Percentiles rank a stretch among this genome's conserved stretches.
Evolutionary conservation across 768 basidiomycete species (phyloP).

Genomic region (Hemileccinum rubropunctum): DNA sequence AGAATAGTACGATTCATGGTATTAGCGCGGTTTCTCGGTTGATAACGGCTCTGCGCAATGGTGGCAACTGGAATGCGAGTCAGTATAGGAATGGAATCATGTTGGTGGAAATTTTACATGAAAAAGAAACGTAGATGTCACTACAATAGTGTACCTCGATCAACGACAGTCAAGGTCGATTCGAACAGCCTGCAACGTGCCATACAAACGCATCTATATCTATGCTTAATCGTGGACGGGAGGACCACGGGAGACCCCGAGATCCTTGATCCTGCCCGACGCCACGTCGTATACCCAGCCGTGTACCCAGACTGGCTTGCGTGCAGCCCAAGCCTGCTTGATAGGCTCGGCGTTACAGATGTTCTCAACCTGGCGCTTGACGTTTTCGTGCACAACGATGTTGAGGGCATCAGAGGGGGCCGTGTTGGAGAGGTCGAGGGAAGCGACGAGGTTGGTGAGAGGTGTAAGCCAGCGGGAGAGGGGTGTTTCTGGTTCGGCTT

Average conservation of each 20-base stretch:
- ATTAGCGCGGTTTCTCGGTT: too few species aligned
- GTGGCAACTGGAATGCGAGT: too few species aligned
- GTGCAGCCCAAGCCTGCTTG: constrained; percentile 40
- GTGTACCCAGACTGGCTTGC: constrained; percentile 53
- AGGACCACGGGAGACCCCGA: constrained; percentile 41
- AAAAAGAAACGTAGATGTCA: too few species aligned
- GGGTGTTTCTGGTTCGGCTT: constrained; percentile 35
- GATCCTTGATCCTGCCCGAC: constrained; percentile 57
- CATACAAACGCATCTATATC: too few species aligned
- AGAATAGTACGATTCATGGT: too few species aligned
- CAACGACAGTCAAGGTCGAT: too few species aligned
- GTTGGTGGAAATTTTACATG: too few species aligned
- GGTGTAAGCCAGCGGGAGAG: constrained; percentile 74
- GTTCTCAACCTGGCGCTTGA: constrained; percentile 53
- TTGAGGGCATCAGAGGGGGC: constrained; percentile 39
- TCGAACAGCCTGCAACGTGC: too few species aligned
- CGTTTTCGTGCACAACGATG: constrained; percentile 57
- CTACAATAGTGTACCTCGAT: too few species aligned
- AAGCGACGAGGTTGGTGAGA: constrained; percentile 47
- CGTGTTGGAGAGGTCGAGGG: constrained; percentile 41
- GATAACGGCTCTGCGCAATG: too few species aligned
- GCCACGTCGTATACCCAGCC: constrained; percentile 74
- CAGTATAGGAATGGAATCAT: too few species aligned
- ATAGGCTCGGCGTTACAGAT: constrained; percentile 47
- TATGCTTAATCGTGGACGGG: too few species aligned